Percentiles rank a stretch among this genome's conserved stretches.
Conservation (phyloP, 768 basidiomycete genomes). For the Crassisporium funariophilum region DNA sequence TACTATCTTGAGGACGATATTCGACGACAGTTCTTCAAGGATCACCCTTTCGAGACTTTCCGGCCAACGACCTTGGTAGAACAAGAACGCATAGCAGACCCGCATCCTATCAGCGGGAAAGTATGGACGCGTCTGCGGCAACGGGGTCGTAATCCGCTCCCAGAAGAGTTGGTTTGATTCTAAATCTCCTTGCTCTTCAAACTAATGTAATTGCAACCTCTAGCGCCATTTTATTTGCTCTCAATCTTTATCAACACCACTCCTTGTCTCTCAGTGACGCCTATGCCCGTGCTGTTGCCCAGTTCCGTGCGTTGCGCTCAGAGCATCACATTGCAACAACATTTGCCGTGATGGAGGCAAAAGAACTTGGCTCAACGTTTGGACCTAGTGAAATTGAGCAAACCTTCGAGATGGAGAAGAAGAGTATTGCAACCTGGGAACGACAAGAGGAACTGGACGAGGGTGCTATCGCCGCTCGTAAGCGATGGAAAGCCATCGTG, state of each 20-base stretch:
- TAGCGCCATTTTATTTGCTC: conserved; percentile 80
- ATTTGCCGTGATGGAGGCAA: conserved; percentile 81
- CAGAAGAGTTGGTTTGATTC: conserved; percentile 79
- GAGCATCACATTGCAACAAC: conserved; percentile 77
- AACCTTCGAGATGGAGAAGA: conserved; percentile 63
- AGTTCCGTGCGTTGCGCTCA: conserved; percentile 88
- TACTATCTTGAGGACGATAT: conserved; percentile 84
- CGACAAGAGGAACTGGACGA: conserved; percentile 57
- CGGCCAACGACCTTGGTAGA: conserved; percentile 80
- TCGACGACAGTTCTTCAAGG: conserved; percentile 88
- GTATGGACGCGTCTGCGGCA: conserved; percentile 83
- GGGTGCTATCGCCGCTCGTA: conserved; percentile 63
- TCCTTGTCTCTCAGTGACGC: conserved; percentile 69
- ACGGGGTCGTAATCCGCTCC: conserved; percentile 75
- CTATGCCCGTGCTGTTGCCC: conserved; percentile 75
- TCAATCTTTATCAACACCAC: conserved; percentile 74
- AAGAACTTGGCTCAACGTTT: conserved; percentile 70
- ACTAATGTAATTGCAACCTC: conserved; percentile 7
- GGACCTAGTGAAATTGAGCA: conserved; percentile 59
- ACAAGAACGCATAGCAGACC: conserved; percentile 53
- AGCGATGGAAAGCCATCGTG: conserved; percentile 76
- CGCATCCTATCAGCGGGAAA: conserved; percentile 57
- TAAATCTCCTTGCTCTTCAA: conserved; percentile 8
- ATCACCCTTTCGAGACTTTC: conserved; percentile 96
- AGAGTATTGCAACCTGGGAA: conserved; percentile 60